Conservation (phyloP, 2,329 filamentous ascomycete genomes). For the Grosmannia clavigera region DNA sequence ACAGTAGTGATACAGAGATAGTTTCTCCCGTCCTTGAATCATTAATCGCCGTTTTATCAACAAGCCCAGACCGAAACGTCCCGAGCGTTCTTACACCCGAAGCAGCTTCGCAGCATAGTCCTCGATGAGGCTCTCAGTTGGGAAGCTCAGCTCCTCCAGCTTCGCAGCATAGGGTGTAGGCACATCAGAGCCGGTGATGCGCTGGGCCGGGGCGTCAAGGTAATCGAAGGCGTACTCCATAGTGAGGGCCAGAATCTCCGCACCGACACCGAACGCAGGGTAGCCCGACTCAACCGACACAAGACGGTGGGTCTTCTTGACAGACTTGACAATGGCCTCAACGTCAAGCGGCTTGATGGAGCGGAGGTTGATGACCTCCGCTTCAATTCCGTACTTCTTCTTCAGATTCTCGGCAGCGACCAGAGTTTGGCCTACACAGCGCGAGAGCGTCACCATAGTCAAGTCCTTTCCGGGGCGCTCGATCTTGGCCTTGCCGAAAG, state of each 20-base stretch:
- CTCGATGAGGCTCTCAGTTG: constrained; percentile 76
- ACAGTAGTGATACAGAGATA: neutral
- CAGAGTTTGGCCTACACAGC: constrained; percentile 87
- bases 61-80: neutral
- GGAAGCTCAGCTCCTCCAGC: constrained; percentile 93
- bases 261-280: constrained; percentile 83
- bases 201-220: constrained; percentile 83
- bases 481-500: constrained; percentile 98
- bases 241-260: constrained; percentile 85
- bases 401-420: constrained; percentile 82
- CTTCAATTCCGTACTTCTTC: constrained; percentile 91
- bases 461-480: constrained; percentile 93
- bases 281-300: constrained; percentile 91
- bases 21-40: neutral
- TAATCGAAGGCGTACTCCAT: constrained; percentile 99
- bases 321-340: constrained; percentile 86
- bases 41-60: neutral
- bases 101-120: constrained; percentile 83
- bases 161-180: constrained; percentile 90
- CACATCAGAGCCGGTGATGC: constrained; percentile 93
- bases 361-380: constrained; percentile 94
- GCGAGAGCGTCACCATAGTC: constrained; percentile 88
- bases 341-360: constrained; percentile 95
- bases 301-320: constrained; percentile 96
- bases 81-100: constrained; percentile 33